Percentiles rank a stretch among this genome's conserved stretches.
Conservation (phyloP, 139 green algal species). For the Zygnema cylindricum region DNA sequence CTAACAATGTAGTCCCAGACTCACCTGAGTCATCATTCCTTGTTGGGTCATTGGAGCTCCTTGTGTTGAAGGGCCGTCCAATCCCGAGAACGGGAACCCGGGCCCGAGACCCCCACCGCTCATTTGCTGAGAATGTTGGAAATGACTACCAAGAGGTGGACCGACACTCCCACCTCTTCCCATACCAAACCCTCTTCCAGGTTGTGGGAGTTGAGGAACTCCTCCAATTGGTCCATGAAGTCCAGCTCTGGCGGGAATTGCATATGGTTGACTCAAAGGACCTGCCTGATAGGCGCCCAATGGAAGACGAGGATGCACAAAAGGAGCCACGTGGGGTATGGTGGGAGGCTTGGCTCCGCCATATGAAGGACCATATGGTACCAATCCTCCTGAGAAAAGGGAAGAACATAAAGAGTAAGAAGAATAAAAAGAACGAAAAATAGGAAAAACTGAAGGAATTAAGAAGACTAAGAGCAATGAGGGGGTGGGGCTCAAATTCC, state of each 20-base stretch:
- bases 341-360: not conserved
- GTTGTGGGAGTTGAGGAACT: not conserved
- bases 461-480: not conserved
- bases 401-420: slow-evolving; percentile 1
- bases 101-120: slow-evolving; percentile 1
- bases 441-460: not conserved
- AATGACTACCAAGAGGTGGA: not conserved
- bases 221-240: slow-evolving; percentile 31
- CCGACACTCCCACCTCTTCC: slow-evolving; percentile 3
- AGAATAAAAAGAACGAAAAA: not conserved
- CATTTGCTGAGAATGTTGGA: not conserved
- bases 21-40: too few relatives aligned
- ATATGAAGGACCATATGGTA: not conserved
- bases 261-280: slow-evolving; percentile 43
- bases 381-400: slow-evolving; percentile 11
- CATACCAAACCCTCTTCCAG: slow-evolving; percentile 42
- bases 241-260: slow-evolving; percentile 23
- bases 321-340: not conserved
- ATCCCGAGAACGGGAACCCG: not conserved
- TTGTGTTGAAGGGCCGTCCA: slow-evolving; percentile 15
- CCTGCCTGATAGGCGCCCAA: not conserved
- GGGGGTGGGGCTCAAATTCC: too few relatives aligned
- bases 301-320: slow-evolving; percentile 4
- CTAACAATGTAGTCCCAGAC: too few relatives aligned
- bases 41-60: slow-evolving; percentile 6